A percentile compares a stretch with the other conserved stretches of the same genome.
phyloP scores from a whole-genome alignment of 345 rosid genomes.

The Schrenkiella parvula region DNA sequence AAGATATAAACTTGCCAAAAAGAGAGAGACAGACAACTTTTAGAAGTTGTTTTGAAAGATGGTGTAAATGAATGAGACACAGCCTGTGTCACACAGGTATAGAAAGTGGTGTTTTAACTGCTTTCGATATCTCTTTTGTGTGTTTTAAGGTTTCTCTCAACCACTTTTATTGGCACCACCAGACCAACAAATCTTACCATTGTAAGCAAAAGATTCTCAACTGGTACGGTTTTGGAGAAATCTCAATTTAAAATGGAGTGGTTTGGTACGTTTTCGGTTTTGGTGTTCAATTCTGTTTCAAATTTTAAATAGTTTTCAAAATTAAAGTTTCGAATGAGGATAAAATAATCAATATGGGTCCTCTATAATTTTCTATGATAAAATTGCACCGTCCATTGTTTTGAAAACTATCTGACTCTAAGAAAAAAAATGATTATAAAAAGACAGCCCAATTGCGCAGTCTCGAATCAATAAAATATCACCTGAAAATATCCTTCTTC shows the following conservation, averaged over 20 bases:
- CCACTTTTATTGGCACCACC: conserved; percentile 7
- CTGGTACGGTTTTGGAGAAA: background rate
- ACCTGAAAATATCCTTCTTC: conserved; percentile 11
- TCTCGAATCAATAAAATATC: conserved; percentile 7
- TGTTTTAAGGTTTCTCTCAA: background rate
- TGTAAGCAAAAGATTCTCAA: background rate
- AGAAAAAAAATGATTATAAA: background rate
- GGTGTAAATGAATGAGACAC: background rate
- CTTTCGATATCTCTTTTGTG: background rate
- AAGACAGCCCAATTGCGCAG: background rate
- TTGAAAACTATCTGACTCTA: background rate
- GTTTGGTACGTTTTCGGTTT: background rate
- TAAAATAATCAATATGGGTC: conserved; percentile 3
- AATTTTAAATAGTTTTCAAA: background rate
- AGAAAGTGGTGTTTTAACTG: background rate
- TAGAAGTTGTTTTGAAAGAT: background rate
- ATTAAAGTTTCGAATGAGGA: background rate
- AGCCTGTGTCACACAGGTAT: background rate
- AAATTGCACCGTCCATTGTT: conserved; percentile 28
- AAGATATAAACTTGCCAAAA: conserved; percentile 45
- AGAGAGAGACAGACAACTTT: background rate
- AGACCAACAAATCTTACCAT: background rate
- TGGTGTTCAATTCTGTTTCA: no score
- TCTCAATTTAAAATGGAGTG: background rate
- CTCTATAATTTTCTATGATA: background rate